Base-by-base conservation (phyloP, 202 grass and related monocot genomes). In the Sporobolus alterniflorus region DNA sequence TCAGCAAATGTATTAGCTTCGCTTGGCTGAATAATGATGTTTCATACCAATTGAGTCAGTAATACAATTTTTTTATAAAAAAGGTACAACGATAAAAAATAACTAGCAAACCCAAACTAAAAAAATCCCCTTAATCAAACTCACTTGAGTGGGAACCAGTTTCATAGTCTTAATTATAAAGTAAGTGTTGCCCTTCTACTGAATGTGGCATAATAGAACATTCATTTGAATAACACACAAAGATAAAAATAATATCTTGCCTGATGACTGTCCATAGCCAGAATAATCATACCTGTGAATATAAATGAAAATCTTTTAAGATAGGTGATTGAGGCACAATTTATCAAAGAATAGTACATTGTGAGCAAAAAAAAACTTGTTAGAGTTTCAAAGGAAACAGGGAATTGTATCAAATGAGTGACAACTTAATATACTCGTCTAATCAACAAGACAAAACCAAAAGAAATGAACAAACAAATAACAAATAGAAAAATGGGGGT, bases 211-310 rank as follows among this genome's bases (percentile, higher is more conserved):
- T 81, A 47, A 65, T 50, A 66, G 34, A 61, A 10, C 36, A 88
- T 44, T 75, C 5, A 60, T 40, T 13, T 0, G 5, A 17, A 21
- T 50, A 67, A 39, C 6, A 39, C 6, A 59, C 0, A 56, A 56
- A 77, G 54, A 57, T 74, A 48, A 65, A 75, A 71, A 39, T 69
- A 71, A 39, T 69, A 98, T 92, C 92, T 98, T 98, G 62, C 92
- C 95, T 89, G 95, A 89, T 79, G 95, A 98, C 67, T 83, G 81
- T 47, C 95, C 95, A 94, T 98, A 98, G 62, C 95, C 95, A 84
- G 95, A 98, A 78, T 94, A 98, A 83, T 98, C 95, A 79, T 94
- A 98, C 86, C 95, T 98, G 88, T 30, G 16, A 74, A 72, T 13
- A 84, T 71, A 22, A 42, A 69, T 18, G 9, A 67, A 77, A 60